A percentile compares a stretch with the other conserved stretches of the same genome.
Evolutionary conservation across 495 filamentous ascomycete species (phyloP).

Genomic region (Hypoxylon lienhwacheense): DNA sequence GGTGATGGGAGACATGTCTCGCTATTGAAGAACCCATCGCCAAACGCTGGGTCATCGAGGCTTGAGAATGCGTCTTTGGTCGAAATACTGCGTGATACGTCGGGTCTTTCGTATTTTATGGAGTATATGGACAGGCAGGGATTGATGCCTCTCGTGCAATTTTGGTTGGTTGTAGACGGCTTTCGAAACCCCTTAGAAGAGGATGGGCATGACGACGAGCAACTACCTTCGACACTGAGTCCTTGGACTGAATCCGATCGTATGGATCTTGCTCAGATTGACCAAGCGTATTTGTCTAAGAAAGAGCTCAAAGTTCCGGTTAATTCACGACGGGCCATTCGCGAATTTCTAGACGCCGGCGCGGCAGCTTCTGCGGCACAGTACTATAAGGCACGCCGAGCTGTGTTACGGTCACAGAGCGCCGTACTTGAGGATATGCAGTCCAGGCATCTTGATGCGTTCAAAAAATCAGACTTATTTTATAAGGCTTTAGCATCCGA

Average conservation of each 20-base stretch:
- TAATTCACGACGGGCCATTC: conserved; percentile 67
- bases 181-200: conserved; percentile 95
- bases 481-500: conserved; percentile 94
- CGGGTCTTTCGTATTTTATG: conserved; percentile 97
- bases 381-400: conserved; percentile 79
- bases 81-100: conserved; percentile 82
- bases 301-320: conserved; percentile 77
- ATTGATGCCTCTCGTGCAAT: conserved; percentile 89
- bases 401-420: conserved; percentile 81
- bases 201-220: conserved; percentile 69
- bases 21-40: conserved; percentile 35
- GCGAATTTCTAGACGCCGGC: conserved; percentile 76
- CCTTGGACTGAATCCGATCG: conserved; percentile 85
- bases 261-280: conserved; percentile 83
- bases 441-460: conserved; percentile 73
- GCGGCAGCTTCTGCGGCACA: conserved; percentile 73
- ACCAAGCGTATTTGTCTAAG: conserved; percentile 81
- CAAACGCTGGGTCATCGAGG: conserved; percentile 52
- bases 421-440: conserved; percentile 81
- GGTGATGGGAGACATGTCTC: conserved; percentile 52
- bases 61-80: conserved; percentile 72
- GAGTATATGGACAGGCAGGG: conserved; percentile 96
- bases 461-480: conserved; percentile 89
- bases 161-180: conserved; percentile 98
- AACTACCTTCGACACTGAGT: conserved; percentile 59